Evolutionary conservation across 75 land plant species (phyloP).

Genomic region (Pseudotsuga menziesii): DNA sequence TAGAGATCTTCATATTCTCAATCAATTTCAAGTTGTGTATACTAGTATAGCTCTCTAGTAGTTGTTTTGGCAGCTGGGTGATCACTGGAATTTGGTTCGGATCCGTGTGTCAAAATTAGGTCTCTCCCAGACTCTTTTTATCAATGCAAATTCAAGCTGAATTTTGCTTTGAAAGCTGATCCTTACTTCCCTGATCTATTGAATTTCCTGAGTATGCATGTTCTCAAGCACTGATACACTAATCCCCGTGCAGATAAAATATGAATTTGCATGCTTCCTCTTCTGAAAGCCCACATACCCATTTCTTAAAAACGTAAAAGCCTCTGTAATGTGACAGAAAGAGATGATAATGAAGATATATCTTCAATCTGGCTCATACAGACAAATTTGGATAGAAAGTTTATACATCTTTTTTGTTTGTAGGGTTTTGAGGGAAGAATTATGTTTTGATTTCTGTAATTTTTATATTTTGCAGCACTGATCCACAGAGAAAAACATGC

Average conservation of each 20-base stretch:
- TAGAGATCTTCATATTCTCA: too few species aligned
- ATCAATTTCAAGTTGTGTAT: too few species aligned
- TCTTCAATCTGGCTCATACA: neutral
- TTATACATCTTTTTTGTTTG: neutral
- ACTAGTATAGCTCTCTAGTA: too few species aligned
- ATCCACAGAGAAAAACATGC: neutral
- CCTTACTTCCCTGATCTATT: neutral
- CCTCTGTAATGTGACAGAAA: neutral
- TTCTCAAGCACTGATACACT: neutral
- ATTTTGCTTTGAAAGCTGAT: neutral
- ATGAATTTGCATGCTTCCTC: neutral
- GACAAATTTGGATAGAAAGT: neutral
- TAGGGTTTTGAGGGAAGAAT: neutral
- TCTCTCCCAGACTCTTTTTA: neutral
- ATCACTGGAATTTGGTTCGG: too few species aligned
- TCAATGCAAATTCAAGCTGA: neutral
- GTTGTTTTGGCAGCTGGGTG: too few species aligned
- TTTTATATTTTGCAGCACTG: slow-evolving; percentile 1
- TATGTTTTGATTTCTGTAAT: neutral
- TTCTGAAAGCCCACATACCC: neutral
- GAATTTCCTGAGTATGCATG: neutral
- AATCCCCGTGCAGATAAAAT: neutral
- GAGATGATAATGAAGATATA: neutral
- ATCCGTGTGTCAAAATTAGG: neutral
- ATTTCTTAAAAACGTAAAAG: neutral